These are phyloP conservation scores for Rhododendron mucronatum DNA, from an alignment of 148 eudicot genomes.

Conservation along the genomic window DNA sequence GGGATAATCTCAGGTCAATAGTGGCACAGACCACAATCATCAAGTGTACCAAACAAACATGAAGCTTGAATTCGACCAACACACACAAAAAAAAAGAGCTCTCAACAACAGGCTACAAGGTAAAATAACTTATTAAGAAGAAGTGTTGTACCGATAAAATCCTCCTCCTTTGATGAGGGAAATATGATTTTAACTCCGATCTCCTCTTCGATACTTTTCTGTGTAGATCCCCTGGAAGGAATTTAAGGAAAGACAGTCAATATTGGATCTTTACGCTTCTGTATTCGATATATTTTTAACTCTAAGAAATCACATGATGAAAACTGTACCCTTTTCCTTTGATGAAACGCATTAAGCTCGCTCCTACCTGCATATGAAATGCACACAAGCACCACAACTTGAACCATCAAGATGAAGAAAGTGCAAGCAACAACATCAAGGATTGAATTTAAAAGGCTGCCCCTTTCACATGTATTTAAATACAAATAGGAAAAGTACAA, in stretches of 20 bases:
- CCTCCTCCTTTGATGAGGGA: constrained; percentile 53
- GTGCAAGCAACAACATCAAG: not conserved
- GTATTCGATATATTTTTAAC: not conserved
- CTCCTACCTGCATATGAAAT: constrained; percentile 59
- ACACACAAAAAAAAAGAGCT: not conserved
- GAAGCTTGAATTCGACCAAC: not conserved
- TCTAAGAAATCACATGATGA: constrained; percentile 7
- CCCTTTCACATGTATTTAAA: not conserved
- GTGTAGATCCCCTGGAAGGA: constrained; percentile 49
- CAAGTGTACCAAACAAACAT: not conserved
- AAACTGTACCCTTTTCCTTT: constrained; percentile 59
- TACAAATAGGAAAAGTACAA: not conserved
- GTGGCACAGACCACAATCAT: not conserved
- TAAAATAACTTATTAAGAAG: constrained; percentile 8
- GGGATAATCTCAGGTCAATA: not conserved
- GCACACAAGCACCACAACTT: not conserved
- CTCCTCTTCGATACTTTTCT: constrained; percentile 55
- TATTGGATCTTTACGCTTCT: not conserved
- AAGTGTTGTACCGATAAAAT: constrained; percentile 50
- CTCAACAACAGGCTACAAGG: not conserved
- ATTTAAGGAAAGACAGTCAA: not conserved
- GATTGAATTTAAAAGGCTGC: not conserved
- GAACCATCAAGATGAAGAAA: not conserved
- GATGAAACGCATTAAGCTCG: constrained; percentile 72
- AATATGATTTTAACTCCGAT: constrained; percentile 62